phyloP scores from a whole-genome alignment of 257 asterid genomes.

The Solanum commersonii region DNA sequence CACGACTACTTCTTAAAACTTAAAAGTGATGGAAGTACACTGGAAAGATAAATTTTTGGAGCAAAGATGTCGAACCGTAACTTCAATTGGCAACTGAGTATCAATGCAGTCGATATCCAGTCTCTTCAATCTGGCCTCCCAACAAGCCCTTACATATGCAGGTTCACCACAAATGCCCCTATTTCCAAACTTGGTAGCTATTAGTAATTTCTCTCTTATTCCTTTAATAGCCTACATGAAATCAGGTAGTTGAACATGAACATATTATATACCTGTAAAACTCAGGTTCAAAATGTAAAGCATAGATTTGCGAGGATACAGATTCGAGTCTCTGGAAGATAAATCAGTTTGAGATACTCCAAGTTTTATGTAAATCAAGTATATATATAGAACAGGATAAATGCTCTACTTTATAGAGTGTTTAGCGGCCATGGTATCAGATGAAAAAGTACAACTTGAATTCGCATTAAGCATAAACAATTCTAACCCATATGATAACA shows the following conservation, averaged over 20 bases:
- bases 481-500: too few species aligned
- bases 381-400: too few species aligned
- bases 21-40: background rate
- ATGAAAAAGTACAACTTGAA: too few species aligned
- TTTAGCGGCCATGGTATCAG: too few species aligned
- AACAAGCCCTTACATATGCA: slow-evolving; percentile 20
- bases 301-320: too few species aligned
- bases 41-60: background rate
- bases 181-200: slow-evolving; percentile 22
- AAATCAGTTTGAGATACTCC: too few species aligned
- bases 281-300: too few species aligned
- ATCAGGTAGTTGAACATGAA: background rate
- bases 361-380: too few species aligned
- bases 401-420: too few species aligned
- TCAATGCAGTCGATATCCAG: slow-evolving; percentile 12
- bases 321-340: too few species aligned
- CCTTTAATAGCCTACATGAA: slow-evolving; percentile 21
- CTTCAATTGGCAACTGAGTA: slow-evolving; percentile 23
- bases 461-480: too few species aligned
- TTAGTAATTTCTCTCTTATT: slow-evolving; percentile 15
- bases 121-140: slow-evolving; percentile 6
- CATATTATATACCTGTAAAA: background rate
- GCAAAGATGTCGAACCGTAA: background rate
- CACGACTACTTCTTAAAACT: background rate
- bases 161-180: slow-evolving; percentile 19